Percentiles rank a stretch among this genome's conserved stretches.
These are phyloP conservation scores for Candida ipomoeae DNA, from an alignment of 805 yeast genomes.

Conservation along the genomic window DNA sequence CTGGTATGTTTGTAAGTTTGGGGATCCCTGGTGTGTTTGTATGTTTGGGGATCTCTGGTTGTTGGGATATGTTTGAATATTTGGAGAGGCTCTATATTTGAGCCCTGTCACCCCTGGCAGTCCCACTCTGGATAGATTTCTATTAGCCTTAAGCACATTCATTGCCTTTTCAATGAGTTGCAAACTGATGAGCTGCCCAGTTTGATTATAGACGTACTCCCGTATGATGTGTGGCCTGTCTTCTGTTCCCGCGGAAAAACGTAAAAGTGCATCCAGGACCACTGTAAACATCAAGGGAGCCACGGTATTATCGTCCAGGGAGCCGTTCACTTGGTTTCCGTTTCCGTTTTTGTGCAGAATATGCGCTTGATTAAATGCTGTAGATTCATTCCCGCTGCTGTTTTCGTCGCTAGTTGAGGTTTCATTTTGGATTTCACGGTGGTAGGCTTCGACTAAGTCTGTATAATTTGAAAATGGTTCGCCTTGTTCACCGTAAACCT, in stretches of 20 bases:
- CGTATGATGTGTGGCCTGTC: not conserved
- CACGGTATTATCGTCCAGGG: too few relatives aligned
- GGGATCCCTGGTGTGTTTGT: not conserved
- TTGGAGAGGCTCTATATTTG: not conserved
- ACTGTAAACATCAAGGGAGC: not conserved
- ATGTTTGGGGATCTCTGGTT: not conserved
- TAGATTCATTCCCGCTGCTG: not conserved
- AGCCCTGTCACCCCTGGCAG: not conserved
- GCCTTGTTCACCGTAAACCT: slow-evolving; percentile 14
- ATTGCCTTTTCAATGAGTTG: not conserved
- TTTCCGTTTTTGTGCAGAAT: not conserved
- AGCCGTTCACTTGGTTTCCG: not conserved
- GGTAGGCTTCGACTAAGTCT: slow-evolving; percentile 9
- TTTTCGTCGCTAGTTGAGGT: too few relatives aligned
- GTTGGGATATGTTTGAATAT: not conserved
- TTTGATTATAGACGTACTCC: not conserved
- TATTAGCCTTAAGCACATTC: not conserved
- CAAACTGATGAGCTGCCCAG: not conserved
- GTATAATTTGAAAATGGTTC: slow-evolving; percentile 15
- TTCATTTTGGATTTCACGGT: not conserved
- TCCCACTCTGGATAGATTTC: not conserved
- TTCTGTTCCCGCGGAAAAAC: not conserved
- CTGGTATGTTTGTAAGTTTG: too few relatives aligned
- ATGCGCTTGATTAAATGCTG: not conserved
- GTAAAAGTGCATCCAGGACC: not conserved